Percentiles rank a stretch among this genome's conserved stretches.
phyloP scores from a whole-genome alignment of 2,329 filamentous ascomycete genomes.

The Moelleriella libera region DNA sequence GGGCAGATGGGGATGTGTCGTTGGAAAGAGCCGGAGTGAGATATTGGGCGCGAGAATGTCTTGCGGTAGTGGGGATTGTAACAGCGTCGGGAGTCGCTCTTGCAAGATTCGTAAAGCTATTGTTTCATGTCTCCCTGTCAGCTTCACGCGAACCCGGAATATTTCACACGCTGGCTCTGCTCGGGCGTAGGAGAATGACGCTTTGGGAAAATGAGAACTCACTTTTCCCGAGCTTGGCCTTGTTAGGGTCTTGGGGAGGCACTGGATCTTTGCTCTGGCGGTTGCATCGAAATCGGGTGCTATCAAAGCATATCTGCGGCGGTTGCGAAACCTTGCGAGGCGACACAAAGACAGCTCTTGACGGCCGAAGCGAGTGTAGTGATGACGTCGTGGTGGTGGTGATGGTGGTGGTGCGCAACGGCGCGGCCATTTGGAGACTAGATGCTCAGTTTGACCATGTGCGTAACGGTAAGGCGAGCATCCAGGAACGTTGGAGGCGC shows the following conservation, averaged over 20 bases:
- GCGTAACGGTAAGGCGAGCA: not conserved
- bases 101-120: constrained; percentile 50
- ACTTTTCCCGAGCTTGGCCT: constrained; percentile 51
- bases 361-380: not conserved
- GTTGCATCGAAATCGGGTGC: constrained; percentile 12
- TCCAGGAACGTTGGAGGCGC: not conserved
- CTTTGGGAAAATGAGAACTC: constrained; percentile 14
- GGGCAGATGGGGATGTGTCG: constrained; percentile 77
- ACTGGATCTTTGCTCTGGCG: constrained; percentile 19
- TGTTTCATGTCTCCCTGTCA: not conserved
- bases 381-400: constrained; percentile 8
- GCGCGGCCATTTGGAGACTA: constrained; percentile 16
- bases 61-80: constrained; percentile 54
- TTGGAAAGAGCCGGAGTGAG: constrained; percentile 55
- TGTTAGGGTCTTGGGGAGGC: constrained; percentile 31
- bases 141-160: not conserved
- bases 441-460: not conserved
- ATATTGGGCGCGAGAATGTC: constrained; percentile 66
- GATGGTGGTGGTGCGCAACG: constrained; percentile 7
- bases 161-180: not conserved
- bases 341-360: not conserved
- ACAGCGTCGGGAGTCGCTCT: constrained; percentile 50
- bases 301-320: constrained; percentile 14
- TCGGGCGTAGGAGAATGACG: not conserved
- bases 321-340: not conserved